Evolutionary conservation across 2,329 filamentous ascomycete species (phyloP).

Genomic region (Pseudocercospora ulei): DNA sequence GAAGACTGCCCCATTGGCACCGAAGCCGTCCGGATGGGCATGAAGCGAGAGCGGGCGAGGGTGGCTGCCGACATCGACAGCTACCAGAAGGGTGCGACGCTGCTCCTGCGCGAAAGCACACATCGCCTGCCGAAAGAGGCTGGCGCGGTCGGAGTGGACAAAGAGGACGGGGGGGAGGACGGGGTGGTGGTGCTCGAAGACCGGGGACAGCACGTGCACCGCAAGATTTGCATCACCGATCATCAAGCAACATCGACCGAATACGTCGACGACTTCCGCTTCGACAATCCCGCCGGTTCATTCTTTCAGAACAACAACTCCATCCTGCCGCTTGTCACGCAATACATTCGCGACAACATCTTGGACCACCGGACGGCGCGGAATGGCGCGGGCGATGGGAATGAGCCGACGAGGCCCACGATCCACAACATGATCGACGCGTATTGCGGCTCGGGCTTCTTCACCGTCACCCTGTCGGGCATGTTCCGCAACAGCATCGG

Average conservation of each 20-base stretch:
- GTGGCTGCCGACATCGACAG: slow-evolving; percentile 60
- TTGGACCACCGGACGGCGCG: slow-evolving; percentile 38
- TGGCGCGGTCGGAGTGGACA: slow-evolving; percentile 29
- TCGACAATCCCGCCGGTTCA: slow-evolving; percentile 81
- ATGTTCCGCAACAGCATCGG: slow-evolving; percentile 72
- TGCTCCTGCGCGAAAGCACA: slow-evolving; percentile 81
- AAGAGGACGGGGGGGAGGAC: slow-evolving; percentile 34
- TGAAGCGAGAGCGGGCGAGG: slow-evolving; percentile 66
- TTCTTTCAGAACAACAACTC: slow-evolving; percentile 99
- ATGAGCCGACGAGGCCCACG: slow-evolving; percentile 22
- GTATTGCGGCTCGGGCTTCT: slow-evolving; percentile 93
- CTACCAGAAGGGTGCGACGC: slow-evolving; percentile 74
- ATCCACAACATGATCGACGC: slow-evolving; percentile 91
- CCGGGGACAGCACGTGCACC: slow-evolving; percentile 55
- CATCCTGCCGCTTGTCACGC: slow-evolving; percentile 76
- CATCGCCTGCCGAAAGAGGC: slow-evolving; percentile 49
- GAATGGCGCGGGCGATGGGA: slow-evolving; percentile 21
- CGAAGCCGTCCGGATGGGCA: slow-evolving; percentile 67
- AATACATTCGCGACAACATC: slow-evolving; percentile 73
- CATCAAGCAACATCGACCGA: slow-evolving; percentile 73
- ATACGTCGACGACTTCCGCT: slow-evolving; percentile 74
- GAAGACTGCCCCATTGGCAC: slow-evolving; percentile 96
- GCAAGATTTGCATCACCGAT: slow-evolving; percentile 84
- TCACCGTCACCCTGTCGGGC: slow-evolving; percentile 83
- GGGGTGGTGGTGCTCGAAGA: slow-evolving; percentile 48